These are phyloP conservation scores for Trichoderma virens DNA, from an alignment of 495 filamentous ascomycete genomes.

Conservation along the genomic window DNA sequence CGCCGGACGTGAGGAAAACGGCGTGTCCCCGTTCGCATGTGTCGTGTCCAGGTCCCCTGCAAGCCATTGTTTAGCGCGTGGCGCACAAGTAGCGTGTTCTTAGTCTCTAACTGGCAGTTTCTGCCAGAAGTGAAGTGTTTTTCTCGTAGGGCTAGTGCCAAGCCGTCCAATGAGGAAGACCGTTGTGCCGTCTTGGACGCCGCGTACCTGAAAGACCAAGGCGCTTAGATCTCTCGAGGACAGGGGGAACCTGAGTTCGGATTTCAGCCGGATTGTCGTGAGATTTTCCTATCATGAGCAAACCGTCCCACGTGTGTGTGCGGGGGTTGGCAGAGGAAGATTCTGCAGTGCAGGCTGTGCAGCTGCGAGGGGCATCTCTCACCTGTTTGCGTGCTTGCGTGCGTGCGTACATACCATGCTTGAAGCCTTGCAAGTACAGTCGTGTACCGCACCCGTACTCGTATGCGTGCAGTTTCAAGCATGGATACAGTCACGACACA, in stretches of 20 bases:
- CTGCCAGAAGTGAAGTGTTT: background rate
- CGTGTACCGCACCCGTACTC: too few species aligned
- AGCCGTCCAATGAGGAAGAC: background rate
- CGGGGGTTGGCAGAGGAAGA: too few species aligned
- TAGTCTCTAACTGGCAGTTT: too few species aligned
- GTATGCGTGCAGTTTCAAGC: too few species aligned
- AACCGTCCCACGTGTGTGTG: background rate
- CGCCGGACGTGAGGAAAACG: background rate
- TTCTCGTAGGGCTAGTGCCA: background rate
- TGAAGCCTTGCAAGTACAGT: too few species aligned
- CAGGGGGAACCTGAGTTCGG: background rate
- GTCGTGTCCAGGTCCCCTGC: background rate
- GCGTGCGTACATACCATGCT: too few species aligned
- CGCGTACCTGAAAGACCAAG: background rate
- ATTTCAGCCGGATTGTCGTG: constrained; percentile 4
- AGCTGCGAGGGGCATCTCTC: background rate
- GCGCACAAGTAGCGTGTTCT: background rate
- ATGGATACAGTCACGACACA: too few species aligned
- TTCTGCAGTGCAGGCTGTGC: background rate
- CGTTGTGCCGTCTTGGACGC: background rate
- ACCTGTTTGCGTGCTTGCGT: too few species aligned
- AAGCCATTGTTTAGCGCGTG: background rate
- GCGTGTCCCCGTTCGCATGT: background rate
- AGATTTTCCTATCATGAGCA: background rate
- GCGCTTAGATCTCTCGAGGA: constrained; percentile 5